Evolutionary conservation across 805 yeast genomes (phyloP), one percentile per base, ranked within the genome.

Genomic region (Ogataea paradorogensis): DNA sequence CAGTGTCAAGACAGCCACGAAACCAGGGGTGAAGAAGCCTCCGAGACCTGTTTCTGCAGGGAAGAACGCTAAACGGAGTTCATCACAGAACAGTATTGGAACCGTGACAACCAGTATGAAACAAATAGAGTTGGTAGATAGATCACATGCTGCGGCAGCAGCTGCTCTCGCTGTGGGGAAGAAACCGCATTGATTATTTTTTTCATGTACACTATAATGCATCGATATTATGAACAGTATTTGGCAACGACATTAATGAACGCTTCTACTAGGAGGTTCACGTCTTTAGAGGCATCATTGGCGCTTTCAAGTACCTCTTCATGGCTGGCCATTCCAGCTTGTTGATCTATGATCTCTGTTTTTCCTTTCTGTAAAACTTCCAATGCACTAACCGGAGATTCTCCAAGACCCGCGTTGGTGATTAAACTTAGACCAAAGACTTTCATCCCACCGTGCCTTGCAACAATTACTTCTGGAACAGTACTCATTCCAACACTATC

Each of bases 401-500:
- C 83, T 18, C 74, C 73, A 6, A 89, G 84, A 26, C 87, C 89
- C 1, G 77, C 81, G 57, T 91, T 91, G 15, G 98, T 91, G 51
- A 91, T 82, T 45, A 93, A 70, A 48, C 93, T 83, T 29, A 91
- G 61, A 0, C 97, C 98, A 46, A 91, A 66, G 5, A 89, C 95
- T 48, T 69, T 73, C 66, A 93, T 63, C 1, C 90, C 95, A 43
- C 81, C 74, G 61, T 93, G 98, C 59, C 95, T 80, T 2, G 96
- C 98, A 14, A 88, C 83, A 45, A 88, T 78, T 2, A 88, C 95
- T 63, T 91, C 99, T 0, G 99, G 97, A 24, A 91, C 97, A 0
- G 98, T 93, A 42, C 95, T 84, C 99, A 91, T 91, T 4, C 98
- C 98, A 2, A 90, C 98, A 0, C 93, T 85, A 62, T 91, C 98